A percentile compares a stretch with the other conserved stretches of the same genome.
These are phyloP conservation scores for Madurella fahalii DNA, from an alignment of 2,329 filamentous ascomycete species.

Conservation along the genomic window DNA sequence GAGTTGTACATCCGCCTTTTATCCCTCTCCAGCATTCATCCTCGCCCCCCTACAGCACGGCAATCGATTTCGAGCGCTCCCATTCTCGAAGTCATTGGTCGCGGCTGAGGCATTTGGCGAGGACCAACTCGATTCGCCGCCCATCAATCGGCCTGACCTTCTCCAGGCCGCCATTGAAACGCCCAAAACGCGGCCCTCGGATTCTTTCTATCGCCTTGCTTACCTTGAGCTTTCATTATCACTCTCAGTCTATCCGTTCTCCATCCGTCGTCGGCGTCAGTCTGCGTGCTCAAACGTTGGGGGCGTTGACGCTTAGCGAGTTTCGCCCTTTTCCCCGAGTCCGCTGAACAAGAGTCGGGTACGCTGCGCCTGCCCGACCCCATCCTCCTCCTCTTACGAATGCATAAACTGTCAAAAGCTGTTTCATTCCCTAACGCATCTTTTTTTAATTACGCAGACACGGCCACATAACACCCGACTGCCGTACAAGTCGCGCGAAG, in stretches of 20 bases:
- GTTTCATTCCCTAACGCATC: constrained; percentile 20
- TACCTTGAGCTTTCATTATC: neutral
- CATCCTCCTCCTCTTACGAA: constrained; percentile 6
- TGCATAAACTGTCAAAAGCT: constrained; percentile 19
- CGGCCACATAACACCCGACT: neutral
- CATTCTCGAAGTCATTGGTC: constrained; percentile 10
- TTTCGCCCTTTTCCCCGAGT: constrained; percentile 11
- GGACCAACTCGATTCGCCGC: constrained; percentile 17
- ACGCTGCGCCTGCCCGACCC: constrained; percentile 2
- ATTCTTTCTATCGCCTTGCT: neutral
- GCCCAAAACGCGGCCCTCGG: neutral
- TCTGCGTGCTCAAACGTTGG: constrained; percentile 3
- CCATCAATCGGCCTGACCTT: constrained; percentile 14
- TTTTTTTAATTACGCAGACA: constrained; percentile 9
- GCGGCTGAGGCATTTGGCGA: constrained; percentile 28
- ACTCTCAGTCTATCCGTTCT: neutral
- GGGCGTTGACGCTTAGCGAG: constrained; percentile 8
- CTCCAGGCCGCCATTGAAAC: neutral
- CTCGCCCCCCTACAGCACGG: neutral
- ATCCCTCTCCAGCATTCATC: neutral
- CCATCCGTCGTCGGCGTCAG: neutral
- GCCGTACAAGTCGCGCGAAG: constrained; percentile 5
- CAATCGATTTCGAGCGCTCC: constrained; percentile 5
- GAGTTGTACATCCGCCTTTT: constrained; percentile 5
- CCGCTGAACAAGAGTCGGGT: constrained; percentile 8